Evolutionary conservation across 257 asterid species (phyloP), one percentile per base, ranked within the genome.

Genomic region (Euphrasia confusa): DNA sequence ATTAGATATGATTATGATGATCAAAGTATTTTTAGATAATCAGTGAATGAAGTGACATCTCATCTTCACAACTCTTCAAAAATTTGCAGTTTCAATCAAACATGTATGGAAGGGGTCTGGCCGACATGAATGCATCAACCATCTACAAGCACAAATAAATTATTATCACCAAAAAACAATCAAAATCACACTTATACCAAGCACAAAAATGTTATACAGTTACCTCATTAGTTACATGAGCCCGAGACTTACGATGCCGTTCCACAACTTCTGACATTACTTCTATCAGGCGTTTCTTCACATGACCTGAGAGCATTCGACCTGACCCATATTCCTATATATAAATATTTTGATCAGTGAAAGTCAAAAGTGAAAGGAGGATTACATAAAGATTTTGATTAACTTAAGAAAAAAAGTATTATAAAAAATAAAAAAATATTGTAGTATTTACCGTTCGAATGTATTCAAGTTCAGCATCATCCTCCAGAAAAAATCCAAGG

Each of bases 91-190:
- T 7, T 73, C 68, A 85, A 67, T 74, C 72, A 74, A 86, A 89
- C 97, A 86, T 89, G 72, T 81, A 79, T 0, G 97, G 97, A 75
- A 89, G 90, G 15, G 86, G 91, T 9, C 95, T 75, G 5, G 82
- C 94, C 0, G 94, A 89, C 97, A 89, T 89, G 77, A 89, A 89
- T 39, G 91, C 90, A 47, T 86, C 97, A 2, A 89, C 97, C 94
- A 89, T 84, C 97, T 89, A 78, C 30, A 27, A 28, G 4, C 7
- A 4, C 33, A 7, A 24, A 21, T 21, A 49, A 13, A 35, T 15
- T 4, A 17, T 32, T 14, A 44, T 3, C 56, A 14, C 27, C n/a
- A n/a, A n/a, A 13, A 17, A 7, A 45, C 10, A 13, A 24, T 21
- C 6, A n/a, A 58, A 21, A 37, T 44, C 47, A 40, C 13, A 40